Conservation (phyloP, 257 asterid species). For the Knoxia roxburghii region DNA sequence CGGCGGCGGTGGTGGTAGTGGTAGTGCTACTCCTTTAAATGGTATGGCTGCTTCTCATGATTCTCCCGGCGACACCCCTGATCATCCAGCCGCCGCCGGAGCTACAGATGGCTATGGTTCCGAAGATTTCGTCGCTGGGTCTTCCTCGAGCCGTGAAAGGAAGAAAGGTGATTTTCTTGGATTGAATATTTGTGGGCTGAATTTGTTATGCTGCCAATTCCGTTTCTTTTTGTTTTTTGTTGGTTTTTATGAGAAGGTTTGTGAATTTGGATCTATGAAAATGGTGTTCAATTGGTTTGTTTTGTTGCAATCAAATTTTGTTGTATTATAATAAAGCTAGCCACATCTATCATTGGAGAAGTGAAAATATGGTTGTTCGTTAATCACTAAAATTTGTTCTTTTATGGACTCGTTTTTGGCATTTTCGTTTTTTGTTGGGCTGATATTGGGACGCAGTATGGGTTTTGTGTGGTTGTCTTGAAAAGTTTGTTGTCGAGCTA, state of each 20-base stretch:
- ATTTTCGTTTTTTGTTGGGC: not conserved
- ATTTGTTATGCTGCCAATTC: not conserved
- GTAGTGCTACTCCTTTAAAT: slow-evolving; percentile 47
- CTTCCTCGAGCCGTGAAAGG: slow-evolving; percentile 87
- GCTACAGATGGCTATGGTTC: slow-evolving; percentile 88
- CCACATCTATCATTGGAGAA: not conserved
- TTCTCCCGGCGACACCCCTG: slow-evolving; percentile 82
- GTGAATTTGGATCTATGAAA: slow-evolving; percentile 11
- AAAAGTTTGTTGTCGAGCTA: not conserved
- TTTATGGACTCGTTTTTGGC: not conserved
- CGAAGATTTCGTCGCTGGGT: slow-evolving; percentile 88
- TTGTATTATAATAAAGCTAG: too few relatives aligned
- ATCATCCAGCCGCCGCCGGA: slow-evolving; percentile 63
- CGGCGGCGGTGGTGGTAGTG: slow-evolving; percentile 47
- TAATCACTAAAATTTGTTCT: too few relatives aligned
- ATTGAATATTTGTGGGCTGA: not conserved
- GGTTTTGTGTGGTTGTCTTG: not conserved
- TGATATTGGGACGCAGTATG: not conserved
- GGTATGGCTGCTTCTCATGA: slow-evolving; percentile 50
- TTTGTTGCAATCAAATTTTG: not conserved
- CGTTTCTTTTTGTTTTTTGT: not conserved
- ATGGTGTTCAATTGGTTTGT: not conserved
- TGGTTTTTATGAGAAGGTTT: not conserved
- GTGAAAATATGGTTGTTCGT: not conserved
- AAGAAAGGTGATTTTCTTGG: slow-evolving; percentile 59